Percentiles rank a stretch among this genome's conserved stretches.
Evolutionary conservation across 1,139 yeast genomes (phyloP).

Genomic region (Blastobotrys arbuscula): DNA sequence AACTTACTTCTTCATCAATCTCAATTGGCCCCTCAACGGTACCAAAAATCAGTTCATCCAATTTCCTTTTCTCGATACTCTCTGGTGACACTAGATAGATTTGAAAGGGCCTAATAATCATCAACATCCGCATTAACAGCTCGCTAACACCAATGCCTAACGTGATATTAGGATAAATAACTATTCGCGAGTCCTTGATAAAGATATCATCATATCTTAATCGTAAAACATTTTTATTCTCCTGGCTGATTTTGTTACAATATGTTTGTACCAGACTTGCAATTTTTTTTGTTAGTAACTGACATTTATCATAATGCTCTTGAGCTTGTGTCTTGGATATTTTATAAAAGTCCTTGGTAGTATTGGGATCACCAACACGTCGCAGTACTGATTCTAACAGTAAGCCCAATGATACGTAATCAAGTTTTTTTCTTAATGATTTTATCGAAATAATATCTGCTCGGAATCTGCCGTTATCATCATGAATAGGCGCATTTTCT

Average conservation of each 20-base stretch:
- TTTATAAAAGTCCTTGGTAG: neutral
- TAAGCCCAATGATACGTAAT: neutral
- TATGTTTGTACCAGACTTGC: conserved; percentile 1
- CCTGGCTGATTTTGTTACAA: neutral
- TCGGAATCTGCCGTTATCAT: neutral
- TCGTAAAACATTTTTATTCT: neutral
- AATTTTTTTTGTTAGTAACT: neutral
- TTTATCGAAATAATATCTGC: neutral
- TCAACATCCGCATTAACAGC: conserved; percentile 1
- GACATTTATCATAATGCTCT: neutral
- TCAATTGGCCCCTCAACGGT: neutral
- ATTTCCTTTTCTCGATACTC: neutral
- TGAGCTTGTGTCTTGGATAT: neutral
- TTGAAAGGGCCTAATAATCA: conserved; percentile 1
- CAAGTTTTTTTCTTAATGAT: neutral
- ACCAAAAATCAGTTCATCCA: neutral
- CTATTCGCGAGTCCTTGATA: neutral
- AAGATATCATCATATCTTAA: neutral
- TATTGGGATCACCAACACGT: neutral
- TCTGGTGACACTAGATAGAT: neutral
- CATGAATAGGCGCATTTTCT: neutral
- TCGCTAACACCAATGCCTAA: neutral
- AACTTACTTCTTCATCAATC: neutral
- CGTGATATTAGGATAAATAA: neutral
- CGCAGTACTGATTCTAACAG: neutral